Conservation (phyloP, 192 early-diverging fungal species). For the Podila clonocystis region DNA sequence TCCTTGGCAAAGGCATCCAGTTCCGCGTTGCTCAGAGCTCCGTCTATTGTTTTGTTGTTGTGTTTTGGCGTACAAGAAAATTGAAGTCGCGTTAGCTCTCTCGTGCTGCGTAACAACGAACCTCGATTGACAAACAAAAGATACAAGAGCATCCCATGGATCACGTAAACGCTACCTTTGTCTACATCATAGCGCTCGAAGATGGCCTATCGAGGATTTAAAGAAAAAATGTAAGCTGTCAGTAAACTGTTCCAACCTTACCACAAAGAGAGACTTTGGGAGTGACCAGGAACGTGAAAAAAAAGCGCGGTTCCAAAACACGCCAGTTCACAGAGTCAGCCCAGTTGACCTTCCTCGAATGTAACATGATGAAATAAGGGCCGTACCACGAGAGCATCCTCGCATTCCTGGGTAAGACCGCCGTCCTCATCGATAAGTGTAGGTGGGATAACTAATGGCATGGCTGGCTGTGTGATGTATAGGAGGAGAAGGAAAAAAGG, state of each 20-base stretch:
- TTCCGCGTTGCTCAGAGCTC: slow-evolving; percentile 53
- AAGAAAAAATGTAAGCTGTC: background rate
- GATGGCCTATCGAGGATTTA: slow-evolving; percentile 27
- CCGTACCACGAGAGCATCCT: slow-evolving; percentile 42
- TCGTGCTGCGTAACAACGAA: background rate
- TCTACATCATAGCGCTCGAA: slow-evolving; percentile 42
- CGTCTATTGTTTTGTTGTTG: slow-evolving; percentile 30
- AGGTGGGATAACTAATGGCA: slow-evolving; percentile 43
- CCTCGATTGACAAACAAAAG: background rate
- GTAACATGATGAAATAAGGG: background rate
- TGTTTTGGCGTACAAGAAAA: background rate
- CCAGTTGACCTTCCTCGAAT: background rate
- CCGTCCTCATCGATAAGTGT: slow-evolving; percentile 44
- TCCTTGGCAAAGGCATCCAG: slow-evolving; percentile 59
- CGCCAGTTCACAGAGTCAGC: no score
- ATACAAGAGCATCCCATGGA: background rate
- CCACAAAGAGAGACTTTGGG: no score
- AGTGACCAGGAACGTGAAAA: no score
- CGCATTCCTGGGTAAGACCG: slow-evolving; percentile 38
- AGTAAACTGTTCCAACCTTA: background rate
- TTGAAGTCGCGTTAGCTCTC: background rate
- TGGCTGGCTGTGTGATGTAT: slow-evolving; percentile 2
- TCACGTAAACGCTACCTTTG: slow-evolving; percentile 13
- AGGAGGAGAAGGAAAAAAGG: background rate
- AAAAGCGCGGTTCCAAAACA: no score